Base-by-base conservation (phyloP, 176 grass and related monocot species). In the Lolium rigidum region DNA sequence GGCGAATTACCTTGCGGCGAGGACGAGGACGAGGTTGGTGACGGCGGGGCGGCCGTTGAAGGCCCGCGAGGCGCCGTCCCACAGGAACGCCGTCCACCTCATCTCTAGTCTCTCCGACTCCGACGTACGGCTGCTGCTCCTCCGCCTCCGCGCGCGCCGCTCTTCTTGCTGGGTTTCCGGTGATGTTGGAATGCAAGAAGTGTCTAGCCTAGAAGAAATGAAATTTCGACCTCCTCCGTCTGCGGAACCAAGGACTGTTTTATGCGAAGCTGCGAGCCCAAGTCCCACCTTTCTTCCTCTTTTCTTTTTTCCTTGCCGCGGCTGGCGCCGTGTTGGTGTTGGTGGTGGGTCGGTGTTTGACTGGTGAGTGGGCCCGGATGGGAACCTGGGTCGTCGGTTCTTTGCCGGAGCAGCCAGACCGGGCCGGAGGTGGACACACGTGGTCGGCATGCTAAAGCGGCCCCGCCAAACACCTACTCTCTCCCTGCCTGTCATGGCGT, bases 11-110 rank as follows among this genome's bases (percentile, higher is more conserved):
- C 95, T 94, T 10, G 82, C 95, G 50, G 89, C 95, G 81, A 94
- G 74, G 89, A 98, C 49, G 89, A 98, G 80, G 83, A 98, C 78
- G 86, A 94, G 83, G 77, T 93, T 95, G 83, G 91, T 85, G 87
- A 91, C 24, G 72, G 91, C 82, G 7, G 92, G 66, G 84, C 88
- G 74, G 7, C 52, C 77, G 77, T 54, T 74, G 82, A 83, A 86
- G 25, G 87, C 82, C 56, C 60, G 38, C 17, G 86, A 91, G 9
- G 82, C 90, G 71, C 86, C 69, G 7, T 88, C 90, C 82, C 78
- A 82, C 58, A 89, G 4, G 80, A 92, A 64, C 21, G 87, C 80
- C 87, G 90, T 60, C 90, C 90, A 86, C 87, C 87, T 86, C 87
- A 89, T 92, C 66, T 47, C 44, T n/a, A n/a, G 39, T 35, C 31